Conservation (phyloP, 2,329 filamentous ascomycete genomes). For the Aspergillus pseudoterreus region DNA sequence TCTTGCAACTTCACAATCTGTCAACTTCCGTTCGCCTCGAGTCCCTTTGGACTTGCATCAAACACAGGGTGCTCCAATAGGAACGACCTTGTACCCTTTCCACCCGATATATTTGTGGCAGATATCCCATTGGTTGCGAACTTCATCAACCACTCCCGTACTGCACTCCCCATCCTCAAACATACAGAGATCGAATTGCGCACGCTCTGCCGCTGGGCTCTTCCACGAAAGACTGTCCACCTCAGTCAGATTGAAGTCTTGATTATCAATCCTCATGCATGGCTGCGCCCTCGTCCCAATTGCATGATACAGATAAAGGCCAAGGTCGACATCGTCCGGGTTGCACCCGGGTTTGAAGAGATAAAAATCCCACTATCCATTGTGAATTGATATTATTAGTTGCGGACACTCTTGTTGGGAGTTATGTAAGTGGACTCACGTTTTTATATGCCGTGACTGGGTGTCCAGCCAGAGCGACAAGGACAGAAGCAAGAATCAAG, state of each 20-base stretch:
- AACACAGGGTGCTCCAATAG: neutral
- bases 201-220: neutral
- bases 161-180: neutral
- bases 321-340: neutral
- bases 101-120: neutral
- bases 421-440: neutral
- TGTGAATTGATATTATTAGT: neutral
- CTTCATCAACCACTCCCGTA: neutral
- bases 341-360: neutral
- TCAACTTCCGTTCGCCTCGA: too few relatives aligned
- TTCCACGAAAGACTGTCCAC: slow-evolving; percentile 2
- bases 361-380: neutral
- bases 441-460: neutral
- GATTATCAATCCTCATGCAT: neutral
- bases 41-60: neutral
- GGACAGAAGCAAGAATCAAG: neutral
- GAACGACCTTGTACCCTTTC: slow-evolving; percentile 1
- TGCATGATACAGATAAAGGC: neutral
- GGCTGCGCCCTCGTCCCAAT: neutral
- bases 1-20: too few relatives aligned
- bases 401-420: neutral
- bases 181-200: neutral
- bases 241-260: neutral
- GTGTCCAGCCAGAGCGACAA: neutral
- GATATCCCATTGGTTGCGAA: slow-evolving; percentile 2